Percentiles rank a stretch among this genome's conserved stretches.
Conservation (phyloP, 345 rosid species). For the Dipteronia dyeriana region DNA sequence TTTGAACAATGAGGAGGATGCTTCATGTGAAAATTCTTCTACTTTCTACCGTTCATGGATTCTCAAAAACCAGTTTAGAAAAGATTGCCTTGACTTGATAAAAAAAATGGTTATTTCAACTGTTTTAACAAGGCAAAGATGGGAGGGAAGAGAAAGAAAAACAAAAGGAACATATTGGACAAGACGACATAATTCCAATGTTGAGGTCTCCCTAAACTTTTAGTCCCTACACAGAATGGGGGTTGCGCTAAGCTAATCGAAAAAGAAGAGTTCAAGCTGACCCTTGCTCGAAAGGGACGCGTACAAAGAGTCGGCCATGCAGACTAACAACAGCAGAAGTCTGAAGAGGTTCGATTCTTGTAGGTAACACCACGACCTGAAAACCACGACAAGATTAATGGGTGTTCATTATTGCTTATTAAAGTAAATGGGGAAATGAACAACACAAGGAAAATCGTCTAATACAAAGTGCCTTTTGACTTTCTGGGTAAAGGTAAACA, state of each 20-base stretch:
- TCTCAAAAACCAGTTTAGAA: background rate
- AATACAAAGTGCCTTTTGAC: background rate
- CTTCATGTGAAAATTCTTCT: background rate
- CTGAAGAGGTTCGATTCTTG: conserved; percentile 74
- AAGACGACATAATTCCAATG: background rate
- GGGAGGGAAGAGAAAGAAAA: background rate
- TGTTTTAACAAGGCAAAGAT: conserved; percentile 2
- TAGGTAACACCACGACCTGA: conserved; percentile 72
- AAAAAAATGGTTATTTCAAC: background rate
- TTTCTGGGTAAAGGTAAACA: background rate
- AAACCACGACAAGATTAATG: conserved; percentile 16
- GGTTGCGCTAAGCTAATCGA: background rate
- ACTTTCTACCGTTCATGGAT: background rate
- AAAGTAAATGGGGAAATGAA: background rate
- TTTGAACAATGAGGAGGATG: too few species aligned
- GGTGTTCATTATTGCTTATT: too few species aligned
- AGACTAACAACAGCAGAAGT: conserved; percentile 75
- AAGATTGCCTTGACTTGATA: background rate
- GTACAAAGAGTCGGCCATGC: conserved; percentile 73
- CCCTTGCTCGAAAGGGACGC: conserved; percentile 62
- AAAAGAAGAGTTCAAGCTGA: conserved; percentile 28
- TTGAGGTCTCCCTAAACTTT: conserved; percentile 16
- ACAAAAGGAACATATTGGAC: conserved; percentile 10
- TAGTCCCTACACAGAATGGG: conserved; percentile 21
- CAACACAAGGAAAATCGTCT: background rate